phyloP scores from a whole-genome alignment of 2,329 filamentous ascomycete genomes.

The Teratosphaeria destructans region DNA sequence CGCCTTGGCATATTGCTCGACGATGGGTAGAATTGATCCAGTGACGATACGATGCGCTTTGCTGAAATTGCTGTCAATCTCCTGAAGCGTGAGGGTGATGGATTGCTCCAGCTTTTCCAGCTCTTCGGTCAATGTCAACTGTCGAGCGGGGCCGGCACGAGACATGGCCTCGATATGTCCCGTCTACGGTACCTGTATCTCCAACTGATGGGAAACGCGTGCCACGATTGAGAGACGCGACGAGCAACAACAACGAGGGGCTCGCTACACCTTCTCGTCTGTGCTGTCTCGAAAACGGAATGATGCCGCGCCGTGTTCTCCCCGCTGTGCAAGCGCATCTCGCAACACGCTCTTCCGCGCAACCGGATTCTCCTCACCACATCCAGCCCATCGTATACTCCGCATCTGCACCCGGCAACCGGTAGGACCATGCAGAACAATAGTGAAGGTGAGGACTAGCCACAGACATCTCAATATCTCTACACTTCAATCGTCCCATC shows the following conservation, averaged over 20 bases:
- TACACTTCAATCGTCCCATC: neutral
- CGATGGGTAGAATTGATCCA: slow-evolving; percentile 79
- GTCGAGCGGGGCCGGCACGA: slow-evolving; percentile 41
- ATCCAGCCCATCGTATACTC: neutral
- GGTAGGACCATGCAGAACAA: neutral
- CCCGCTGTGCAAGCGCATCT: neutral
- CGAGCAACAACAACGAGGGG: neutral
- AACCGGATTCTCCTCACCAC: neutral
- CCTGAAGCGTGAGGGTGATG: slow-evolving; percentile 91
- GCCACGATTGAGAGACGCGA: neutral
- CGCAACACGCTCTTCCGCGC: neutral
- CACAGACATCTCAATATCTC: neutral
- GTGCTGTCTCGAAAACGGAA: neutral
- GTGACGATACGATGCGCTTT: slow-evolving; percentile 94
- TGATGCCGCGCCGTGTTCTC: neutral
- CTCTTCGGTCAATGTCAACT: slow-evolving; percentile 81
- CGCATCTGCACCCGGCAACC: neutral
- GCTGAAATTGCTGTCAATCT: slow-evolving; percentile 98
- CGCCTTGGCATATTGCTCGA: slow-evolving; percentile 91
- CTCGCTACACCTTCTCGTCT: neutral
- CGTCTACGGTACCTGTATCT: neutral
- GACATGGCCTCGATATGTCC: slow-evolving; percentile 33
- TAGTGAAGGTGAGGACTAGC: neutral
- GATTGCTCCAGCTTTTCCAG: slow-evolving; percentile 92
- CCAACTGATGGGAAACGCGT: neutral